Conservation (phyloP, 495 filamentous ascomycete species). For the Podospora pseudocomata region DNA sequence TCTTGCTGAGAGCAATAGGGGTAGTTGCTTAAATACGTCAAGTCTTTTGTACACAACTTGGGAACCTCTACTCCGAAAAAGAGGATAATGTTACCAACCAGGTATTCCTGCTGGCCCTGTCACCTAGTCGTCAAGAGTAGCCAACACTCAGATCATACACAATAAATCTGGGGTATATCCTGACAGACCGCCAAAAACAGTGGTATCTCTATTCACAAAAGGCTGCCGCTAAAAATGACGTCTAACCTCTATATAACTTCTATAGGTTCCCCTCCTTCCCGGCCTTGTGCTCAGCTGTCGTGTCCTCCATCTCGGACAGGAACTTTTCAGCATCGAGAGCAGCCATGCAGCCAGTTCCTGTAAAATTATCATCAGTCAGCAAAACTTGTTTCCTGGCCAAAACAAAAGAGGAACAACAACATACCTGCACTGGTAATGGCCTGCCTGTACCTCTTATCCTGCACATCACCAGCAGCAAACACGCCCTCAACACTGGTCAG, state of each 20-base stretch:
- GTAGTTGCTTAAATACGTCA: too few relatives aligned
- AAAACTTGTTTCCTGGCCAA: background rate
- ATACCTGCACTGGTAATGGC: slow-evolving; percentile 95
- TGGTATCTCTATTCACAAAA: background rate
- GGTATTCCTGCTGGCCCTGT: too few relatives aligned
- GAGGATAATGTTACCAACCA: too few relatives aligned
- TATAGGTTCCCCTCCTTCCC: slow-evolving; percentile 30
- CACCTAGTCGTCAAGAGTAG: too few relatives aligned
- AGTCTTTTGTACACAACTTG: too few relatives aligned
- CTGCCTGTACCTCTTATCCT: slow-evolving; percentile 97
- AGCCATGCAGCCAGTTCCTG: slow-evolving; percentile 90
- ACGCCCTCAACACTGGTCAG: slow-evolving; percentile 86
- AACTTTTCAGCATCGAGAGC: slow-evolving; percentile 93
- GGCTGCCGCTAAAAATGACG: slow-evolving; percentile 9
- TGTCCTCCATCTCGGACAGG: slow-evolving; percentile 69
- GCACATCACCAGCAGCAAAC: slow-evolving; percentile 95
- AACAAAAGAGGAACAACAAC: slow-evolving; percentile 29
- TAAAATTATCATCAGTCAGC: slow-evolving; percentile 31
- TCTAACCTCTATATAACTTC: slow-evolving; percentile 15
- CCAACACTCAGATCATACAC: too few relatives aligned
- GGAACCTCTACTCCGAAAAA: too few relatives aligned
- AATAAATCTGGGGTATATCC: too few relatives aligned
- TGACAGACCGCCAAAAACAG: background rate
- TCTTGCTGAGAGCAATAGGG: too few relatives aligned
- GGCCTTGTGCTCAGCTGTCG: slow-evolving; percentile 30